Evolutionary conservation across 441 rosid genomes (phyloP), one percentile per base, ranked within the genome.

Genomic region (Jatropha podagrica): DNA sequence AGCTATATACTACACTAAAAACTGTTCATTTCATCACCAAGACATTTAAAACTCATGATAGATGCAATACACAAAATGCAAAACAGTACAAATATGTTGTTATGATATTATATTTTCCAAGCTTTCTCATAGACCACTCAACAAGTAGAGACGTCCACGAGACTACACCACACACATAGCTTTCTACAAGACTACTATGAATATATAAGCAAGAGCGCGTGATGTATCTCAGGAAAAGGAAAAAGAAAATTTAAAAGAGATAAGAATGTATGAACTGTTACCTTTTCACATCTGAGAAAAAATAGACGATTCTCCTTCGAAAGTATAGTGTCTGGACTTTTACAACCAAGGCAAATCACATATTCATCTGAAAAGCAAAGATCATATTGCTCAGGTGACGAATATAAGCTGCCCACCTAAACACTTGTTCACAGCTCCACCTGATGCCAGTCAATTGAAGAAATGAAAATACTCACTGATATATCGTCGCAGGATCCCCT

Each of bases 221-320:
- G 20, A 73, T 37, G 68, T 38, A 42, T 40, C 55, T 69, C 42
- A 9, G 5, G n/a, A 54, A 32, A 8, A 67, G 20, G 18, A 14
- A 56, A 23, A 10, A 88, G 85, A 74, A 18, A 49, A 20, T 32
- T 58, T 32, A 20, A 64, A 60, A 59, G 13, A 54, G 26, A 17
- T 4, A 59, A 14, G 41, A 17, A 4, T 64, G n/a, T 5, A 56
- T 9, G 44, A 54, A 78, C 7, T 44, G 4, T 69, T 80, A 91
- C 98, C 95, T 89, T 91, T 84, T 91, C 95, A 27, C 98, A 93
- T 85, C 89, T 80, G 80, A 93, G 94, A 82, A 90, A 88, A 84
- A 86, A 87, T 74, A 88, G 85, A 71, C 94, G 89, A 74, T 86
- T 93, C 82, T 87, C 92, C 86, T 89, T 91, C 1, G 88, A 84